Conservation (phyloP, 805 yeast genomes). For the Kazachstania taianensis region DNA sequence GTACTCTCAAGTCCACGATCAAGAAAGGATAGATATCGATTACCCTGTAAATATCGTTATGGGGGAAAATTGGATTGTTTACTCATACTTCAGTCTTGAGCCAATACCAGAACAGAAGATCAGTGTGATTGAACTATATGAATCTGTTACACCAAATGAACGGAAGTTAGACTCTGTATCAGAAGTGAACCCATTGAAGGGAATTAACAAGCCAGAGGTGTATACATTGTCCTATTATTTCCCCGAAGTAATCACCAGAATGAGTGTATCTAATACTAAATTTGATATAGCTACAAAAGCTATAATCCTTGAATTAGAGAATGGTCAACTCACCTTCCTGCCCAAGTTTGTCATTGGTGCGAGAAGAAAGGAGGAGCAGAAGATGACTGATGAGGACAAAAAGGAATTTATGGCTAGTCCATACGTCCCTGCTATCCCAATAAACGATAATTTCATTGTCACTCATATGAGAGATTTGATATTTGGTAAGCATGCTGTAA, state of each 20-base stretch:
- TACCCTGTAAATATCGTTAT: slow-evolving; percentile 41
- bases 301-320: slow-evolving; percentile 45
- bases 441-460: slow-evolving; percentile 40
- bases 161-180: slow-evolving; percentile 24
- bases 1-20: slow-evolving; percentile 33
- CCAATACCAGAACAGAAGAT: slow-evolving; percentile 49
- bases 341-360: slow-evolving; percentile 65
- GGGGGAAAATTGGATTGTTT: slow-evolving; percentile 80
- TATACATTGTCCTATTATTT: slow-evolving; percentile 46
- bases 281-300: slow-evolving; percentile 63
- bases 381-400: slow-evolving; percentile 41
- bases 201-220: slow-evolving; percentile 37
- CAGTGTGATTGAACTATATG: slow-evolving; percentile 70
- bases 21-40: slow-evolving; percentile 34
- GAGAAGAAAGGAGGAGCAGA: slow-evolving; percentile 51
- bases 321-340: slow-evolving; percentile 55
- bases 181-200: slow-evolving; percentile 11
- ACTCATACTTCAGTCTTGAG: slow-evolving; percentile 44
- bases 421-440: slow-evolving; percentile 53
- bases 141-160: slow-evolving; percentile 45
- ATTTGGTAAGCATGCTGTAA: slow-evolving; percentile 19
- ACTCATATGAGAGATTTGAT: slow-evolving; percentile 42
- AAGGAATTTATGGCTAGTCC: slow-evolving; percentile 49
- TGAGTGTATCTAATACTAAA: slow-evolving; percentile 48
- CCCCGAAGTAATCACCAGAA: slow-evolving; percentile 46